phyloP scores from a whole-genome alignment of 305 asterid genomes.

The Fraxinus sp. region DNA sequence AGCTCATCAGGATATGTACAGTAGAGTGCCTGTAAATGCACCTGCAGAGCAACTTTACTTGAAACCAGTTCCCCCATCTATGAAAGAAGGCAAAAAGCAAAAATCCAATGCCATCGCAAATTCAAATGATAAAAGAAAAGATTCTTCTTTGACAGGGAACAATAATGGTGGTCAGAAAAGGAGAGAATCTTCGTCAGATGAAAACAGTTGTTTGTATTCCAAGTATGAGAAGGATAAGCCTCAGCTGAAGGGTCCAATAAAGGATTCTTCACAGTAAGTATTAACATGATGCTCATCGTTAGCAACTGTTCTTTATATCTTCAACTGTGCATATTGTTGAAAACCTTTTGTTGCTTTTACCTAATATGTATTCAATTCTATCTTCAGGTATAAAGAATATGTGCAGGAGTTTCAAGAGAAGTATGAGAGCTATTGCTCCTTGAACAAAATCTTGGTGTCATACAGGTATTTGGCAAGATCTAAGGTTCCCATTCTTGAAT shows the following conservation, averaged over 20 bases:
- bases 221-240: conserved; percentile 89
- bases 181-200: conserved; percentile 67
- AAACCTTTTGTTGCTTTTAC: conserved; percentile 18
- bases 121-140: conserved; percentile 55
- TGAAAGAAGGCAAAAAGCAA: conserved; percentile 61
- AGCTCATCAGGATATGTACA: conserved; percentile 44
- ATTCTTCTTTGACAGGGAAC: conserved; percentile 56
- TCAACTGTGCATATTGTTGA: conserved; percentile 15
- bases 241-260: conserved; percentile 78
- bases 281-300: not conserved
- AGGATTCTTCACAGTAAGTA: conserved; percentile 77
- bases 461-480: conserved; percentile 59
- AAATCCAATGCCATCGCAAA: conserved; percentile 46
- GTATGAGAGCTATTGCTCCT: conserved; percentile 60
- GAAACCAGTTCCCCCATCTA: conserved; percentile 39
- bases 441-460: conserved; percentile 68
- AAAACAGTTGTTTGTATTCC: conserved; percentile 53
- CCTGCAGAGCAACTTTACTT: conserved; percentile 50
- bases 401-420: conserved; percentile 90
- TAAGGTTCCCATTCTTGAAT: conserved; percentile 8
- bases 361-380: conserved; percentile 2
- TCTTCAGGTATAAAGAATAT: conserved; percentile 70
- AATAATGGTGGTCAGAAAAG: conserved; percentile 48
- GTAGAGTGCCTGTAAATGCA: conserved; percentile 41
- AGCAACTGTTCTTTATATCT: conserved; percentile 5